Percentiles rank a stretch among this genome's conserved stretches.
Evolutionary conservation across 164 flowering plant species (phyloP).

Genomic region (Sextonia rubra): DNA sequence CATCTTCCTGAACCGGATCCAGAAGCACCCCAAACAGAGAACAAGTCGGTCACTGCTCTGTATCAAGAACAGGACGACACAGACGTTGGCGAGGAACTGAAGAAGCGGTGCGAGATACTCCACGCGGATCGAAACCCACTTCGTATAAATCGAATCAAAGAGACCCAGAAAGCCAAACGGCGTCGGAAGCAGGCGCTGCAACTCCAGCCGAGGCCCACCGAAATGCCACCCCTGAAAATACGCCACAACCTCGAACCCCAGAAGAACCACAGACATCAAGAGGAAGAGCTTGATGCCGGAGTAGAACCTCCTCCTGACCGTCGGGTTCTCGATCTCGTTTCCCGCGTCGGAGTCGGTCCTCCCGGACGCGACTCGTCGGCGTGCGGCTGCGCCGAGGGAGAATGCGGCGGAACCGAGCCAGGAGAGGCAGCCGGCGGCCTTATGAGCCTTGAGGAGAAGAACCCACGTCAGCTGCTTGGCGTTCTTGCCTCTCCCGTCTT

Average conservation of each 20-base stretch:
- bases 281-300: constrained; percentile 58
- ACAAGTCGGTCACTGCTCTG: constrained; percentile 80
- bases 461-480: constrained; percentile 98
- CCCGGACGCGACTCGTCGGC: constrained; percentile 74
- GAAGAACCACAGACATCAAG: constrained; percentile 53
- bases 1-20: constrained; percentile 73
- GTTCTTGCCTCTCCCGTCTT: constrained; percentile 60
- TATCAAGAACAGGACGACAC: constrained; percentile 72
- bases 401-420: constrained; percentile 60
- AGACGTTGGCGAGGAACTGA: constrained; percentile 69
- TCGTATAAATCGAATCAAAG: constrained; percentile 60
- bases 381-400: constrained; percentile 50
- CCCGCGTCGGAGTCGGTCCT: constrained; percentile 55
- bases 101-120: constrained; percentile 90
- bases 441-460: constrained; percentile 83
- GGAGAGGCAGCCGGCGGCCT: constrained; percentile 88
- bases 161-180: constrained; percentile 39
- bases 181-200: constrained; percentile 31
- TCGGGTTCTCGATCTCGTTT: constrained; percentile 28
- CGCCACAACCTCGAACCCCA: constrained; percentile 74
- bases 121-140: constrained; percentile 80
- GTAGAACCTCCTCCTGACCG: constrained; percentile 48
- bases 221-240: constrained; percentile 84
- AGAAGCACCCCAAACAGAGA: constrained; percentile 86
- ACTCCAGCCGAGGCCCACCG: constrained; percentile 39